Conservation (phyloP, 2,329 filamentous ascomycete genomes). For the Magnaporthales sp. region DNA sequence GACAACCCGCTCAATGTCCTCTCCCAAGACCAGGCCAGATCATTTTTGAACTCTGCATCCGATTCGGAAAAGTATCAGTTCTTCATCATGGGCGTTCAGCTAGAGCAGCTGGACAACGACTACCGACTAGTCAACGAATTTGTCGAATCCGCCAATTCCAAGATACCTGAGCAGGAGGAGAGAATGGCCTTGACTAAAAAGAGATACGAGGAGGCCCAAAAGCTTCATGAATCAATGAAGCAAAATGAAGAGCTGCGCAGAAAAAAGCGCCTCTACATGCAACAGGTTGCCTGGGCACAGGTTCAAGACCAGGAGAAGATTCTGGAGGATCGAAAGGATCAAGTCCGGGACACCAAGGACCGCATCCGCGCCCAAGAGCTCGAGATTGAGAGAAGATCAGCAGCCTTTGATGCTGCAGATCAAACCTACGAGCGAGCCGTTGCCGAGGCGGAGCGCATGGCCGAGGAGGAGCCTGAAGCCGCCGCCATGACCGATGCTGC, state of each 20-base stretch:
- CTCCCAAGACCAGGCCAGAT: conserved; percentile 88
- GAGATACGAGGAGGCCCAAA: conserved; percentile 50
- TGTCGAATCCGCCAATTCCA: conserved; percentile 61
- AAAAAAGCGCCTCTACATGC: conserved; percentile 47
- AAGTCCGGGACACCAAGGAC: conserved; percentile 26
- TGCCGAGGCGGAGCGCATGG: conserved; percentile 21
- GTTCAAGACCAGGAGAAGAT: conserved; percentile 65
- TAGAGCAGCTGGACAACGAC: conserved; percentile 86
- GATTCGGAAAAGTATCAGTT: conserved; percentile 89
- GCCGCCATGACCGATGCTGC: conserved; percentile 35
- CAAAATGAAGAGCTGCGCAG: conserved; percentile 57
- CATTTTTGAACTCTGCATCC: conserved; percentile 81
- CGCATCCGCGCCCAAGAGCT: conserved; percentile 32
- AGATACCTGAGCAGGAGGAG: conserved; percentile 51
- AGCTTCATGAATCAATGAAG: conserved; percentile 55
- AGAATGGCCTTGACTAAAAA: conserved; percentile 54
- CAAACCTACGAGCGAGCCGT: conserved; percentile 1
- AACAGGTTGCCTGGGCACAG: conserved; percentile 79
- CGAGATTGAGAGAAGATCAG: neutral
- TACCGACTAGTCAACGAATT: conserved; percentile 77
- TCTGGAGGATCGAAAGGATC: conserved; percentile 27
- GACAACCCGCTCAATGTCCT: conserved; percentile 95
- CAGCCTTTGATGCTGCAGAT: conserved; percentile 2
- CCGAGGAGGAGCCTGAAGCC: conserved; percentile 36
- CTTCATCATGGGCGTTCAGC: conserved; percentile 87